Evolutionary conservation across 225 moss, liverwort and hornwort genomes (phyloP).

Genomic region (Straminergon stramineum): DNA sequence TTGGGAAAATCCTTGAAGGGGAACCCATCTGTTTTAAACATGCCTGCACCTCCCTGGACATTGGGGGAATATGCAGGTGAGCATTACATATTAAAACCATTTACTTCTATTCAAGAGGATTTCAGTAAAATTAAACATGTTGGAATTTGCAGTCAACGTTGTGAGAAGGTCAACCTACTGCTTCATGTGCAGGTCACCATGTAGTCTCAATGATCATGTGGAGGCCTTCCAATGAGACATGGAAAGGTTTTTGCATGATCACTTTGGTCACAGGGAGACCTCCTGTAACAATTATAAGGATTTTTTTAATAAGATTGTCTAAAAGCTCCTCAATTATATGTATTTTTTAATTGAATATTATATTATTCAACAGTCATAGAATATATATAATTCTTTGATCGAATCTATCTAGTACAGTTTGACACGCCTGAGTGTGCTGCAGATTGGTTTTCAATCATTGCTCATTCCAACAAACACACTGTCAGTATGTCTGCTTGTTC

Average conservation of each 20-base stretch:
- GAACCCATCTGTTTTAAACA: constrained; percentile 10
- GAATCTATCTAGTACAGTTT: background rate
- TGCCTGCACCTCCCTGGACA: background rate
- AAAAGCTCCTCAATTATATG: background rate
- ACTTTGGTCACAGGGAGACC: background rate
- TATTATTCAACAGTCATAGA: background rate
- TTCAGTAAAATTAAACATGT: no score
- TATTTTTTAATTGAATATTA: background rate
- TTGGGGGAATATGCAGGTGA: background rate
- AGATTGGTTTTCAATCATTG: background rate
- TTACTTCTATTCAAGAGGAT: background rate
- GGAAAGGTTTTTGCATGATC: background rate
- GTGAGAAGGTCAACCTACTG: background rate
- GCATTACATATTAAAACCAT: background rate
- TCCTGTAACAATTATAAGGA: background rate
- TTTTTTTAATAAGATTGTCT: background rate
- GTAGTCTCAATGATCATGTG: background rate
- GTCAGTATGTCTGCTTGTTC: background rate
- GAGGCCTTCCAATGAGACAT: background rate
- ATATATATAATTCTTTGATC: background rate
- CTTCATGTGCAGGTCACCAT: background rate
- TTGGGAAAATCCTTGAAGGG: background rate
- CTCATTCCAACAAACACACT: background rate
- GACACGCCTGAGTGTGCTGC: background rate
- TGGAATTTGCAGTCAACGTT: rapidly evolving